Base-by-base conservation (phyloP, 208 protist species). In the Angomonas deanei region DNA sequence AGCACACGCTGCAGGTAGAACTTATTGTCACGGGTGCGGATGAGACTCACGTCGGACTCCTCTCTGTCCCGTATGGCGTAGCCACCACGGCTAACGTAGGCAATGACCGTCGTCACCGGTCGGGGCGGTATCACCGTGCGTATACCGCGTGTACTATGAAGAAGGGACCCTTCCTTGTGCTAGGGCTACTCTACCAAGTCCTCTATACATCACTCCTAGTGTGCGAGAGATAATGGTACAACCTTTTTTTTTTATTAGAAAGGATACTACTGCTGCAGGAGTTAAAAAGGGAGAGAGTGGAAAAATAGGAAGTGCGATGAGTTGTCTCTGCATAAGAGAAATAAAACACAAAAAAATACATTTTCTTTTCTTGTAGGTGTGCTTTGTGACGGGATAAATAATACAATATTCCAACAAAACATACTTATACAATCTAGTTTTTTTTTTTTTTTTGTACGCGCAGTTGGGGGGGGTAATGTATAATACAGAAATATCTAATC, bases 1-100 rank as follows among this genome's bases (percentile, higher is more conserved):
- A 96, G 72, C 34, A 96, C 76, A 47, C 90, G 90, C 56, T 93
- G 86, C n/a, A 96, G 65, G 64, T 92, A 96, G 61, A 93, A 96
- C 58, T 93, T 91, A 68, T 96, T 96, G 63, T 96, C 86, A 13
- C 90, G 90, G 17, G 86, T 93, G 30, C 86, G 76, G 23, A 96
- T 78, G 24, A 96, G 66, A 23, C 80, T 89, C 21, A 86, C 49
- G 61, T 91, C 84, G 26, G 86, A 93, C 61, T 92, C 86, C 2
- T 63, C 69, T 3, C 80, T 75, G 42, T 68, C 81, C 21, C 84
- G 78, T 30, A 93, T 66, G 2, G 77, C 70, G 1, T 74, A 64
- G 6, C 86, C 90, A 52, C 60, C 75, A 62, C 78, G 65, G 53
- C 93, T 74, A 46, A 96, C 65, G 58, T 88, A 93, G 26, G 84